A percentile compares a stretch with the other conserved stretches of the same genome.
phyloP scores from a whole-genome alignment of 345 rosid genomes.

The Syzygium oleosum region DNA sequence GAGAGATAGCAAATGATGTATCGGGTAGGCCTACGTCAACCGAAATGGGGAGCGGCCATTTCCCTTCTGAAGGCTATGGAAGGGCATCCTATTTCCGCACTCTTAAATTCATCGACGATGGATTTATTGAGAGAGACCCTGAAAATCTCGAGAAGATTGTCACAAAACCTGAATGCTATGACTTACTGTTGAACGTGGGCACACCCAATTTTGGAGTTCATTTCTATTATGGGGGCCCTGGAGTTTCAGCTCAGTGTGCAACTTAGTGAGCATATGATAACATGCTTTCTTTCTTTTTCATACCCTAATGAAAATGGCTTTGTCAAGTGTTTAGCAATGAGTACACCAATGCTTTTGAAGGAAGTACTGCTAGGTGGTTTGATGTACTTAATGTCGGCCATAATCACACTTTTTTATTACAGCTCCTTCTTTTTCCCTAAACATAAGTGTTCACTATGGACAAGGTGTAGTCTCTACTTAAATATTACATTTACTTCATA shows the following conservation, averaged over 20 bases:
- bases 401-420: background rate
- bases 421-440: background rate
- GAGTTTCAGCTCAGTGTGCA: background rate
- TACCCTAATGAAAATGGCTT: background rate
- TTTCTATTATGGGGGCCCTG: background rate
- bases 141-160: accelerated
- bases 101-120: accelerated
- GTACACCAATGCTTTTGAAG: background rate
- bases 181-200: background rate
- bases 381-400: background rate
- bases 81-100: background rate
- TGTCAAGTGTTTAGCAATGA: background rate
- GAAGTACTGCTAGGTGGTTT: background rate
- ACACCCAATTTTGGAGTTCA: background rate
- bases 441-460: background rate
- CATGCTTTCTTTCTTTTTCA: background rate
- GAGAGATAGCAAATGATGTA: background rate
- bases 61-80: background rate
- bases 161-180: background rate
- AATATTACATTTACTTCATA: too few species aligned
- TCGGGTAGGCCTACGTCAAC: background rate
- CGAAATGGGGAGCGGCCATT: background rate
- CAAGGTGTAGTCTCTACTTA: background rate
- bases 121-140: background rate
- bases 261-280: background rate